phyloP scores from a whole-genome alignment of 257 asterid genomes.

The Verbascum thapsus region DNA sequence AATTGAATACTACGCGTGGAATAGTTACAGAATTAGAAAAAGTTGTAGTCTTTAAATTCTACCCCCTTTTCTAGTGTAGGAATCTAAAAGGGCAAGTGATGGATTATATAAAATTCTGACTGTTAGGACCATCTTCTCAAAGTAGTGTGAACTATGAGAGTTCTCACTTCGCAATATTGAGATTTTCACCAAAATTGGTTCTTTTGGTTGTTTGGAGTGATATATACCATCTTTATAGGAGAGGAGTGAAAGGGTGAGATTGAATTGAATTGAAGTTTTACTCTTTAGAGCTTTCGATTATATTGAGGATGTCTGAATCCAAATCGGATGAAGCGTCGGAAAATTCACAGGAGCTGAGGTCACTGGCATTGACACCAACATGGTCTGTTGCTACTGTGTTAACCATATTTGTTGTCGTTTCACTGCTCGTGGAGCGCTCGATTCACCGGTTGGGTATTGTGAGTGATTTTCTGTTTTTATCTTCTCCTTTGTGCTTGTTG shows the following conservation, averaged over 20 bases:
- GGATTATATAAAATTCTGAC: too few species aligned
- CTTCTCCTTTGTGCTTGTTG: not conserved
- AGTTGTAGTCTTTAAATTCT: constrained; percentile 29
- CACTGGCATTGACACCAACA: constrained; percentile 91
- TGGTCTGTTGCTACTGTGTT: constrained; percentile 97
- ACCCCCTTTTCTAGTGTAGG: constrained; percentile 3
- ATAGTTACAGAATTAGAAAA: too few species aligned
- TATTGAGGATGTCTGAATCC: constrained; percentile 49
- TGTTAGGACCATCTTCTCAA: too few species aligned
- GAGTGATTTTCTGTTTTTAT: constrained; percentile 36
- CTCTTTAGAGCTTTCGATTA: not conserved
- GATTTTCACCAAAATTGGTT: constrained; percentile 3
- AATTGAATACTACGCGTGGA: too few species aligned
- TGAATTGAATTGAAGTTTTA: too few species aligned
- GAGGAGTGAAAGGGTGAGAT: constrained; percentile 17
- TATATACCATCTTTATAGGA: not conserved
- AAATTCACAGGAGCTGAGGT: constrained; percentile 58
- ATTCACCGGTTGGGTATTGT: constrained; percentile 84
- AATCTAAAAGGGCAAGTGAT: constrained; percentile 15
- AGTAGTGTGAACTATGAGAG: constrained; percentile 26
- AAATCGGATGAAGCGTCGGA: constrained; percentile 39
- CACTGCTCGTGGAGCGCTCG: constrained; percentile 91
- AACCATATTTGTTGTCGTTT: constrained; percentile 86
- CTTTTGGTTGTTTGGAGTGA: too few species aligned
- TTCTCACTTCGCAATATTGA: constrained; percentile 26